phyloP scores from a whole-genome alignment of 306 rosid genomes.

The Chamaecrista fasciculata region DNA sequence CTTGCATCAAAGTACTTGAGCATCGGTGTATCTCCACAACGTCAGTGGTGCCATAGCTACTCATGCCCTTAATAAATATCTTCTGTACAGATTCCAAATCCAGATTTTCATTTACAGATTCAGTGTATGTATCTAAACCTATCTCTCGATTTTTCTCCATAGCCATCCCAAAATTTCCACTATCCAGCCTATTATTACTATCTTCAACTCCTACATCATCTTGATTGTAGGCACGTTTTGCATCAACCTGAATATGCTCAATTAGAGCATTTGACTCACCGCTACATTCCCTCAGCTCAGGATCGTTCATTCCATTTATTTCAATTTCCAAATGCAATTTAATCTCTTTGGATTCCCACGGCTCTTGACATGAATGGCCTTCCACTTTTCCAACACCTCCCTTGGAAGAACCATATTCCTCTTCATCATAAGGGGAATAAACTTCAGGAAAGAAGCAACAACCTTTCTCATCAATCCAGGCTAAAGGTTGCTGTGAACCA shows the following conservation, averaged over 20 bases:
- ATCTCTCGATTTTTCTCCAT: conserved; percentile 17
- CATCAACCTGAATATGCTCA: conserved; percentile 33
- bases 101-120: conserved; percentile 36
- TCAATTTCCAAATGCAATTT: conserved; percentile 62
- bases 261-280: conserved; percentile 51
- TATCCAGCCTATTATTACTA: conserved; percentile 36
- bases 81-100: conserved; percentile 54
- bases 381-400: conserved; percentile 15
- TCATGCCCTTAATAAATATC: conserved; percentile 58
- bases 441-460: conserved; percentile 70
- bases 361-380: conserved; percentile 30
- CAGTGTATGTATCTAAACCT: conserved; percentile 33
- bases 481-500: conserved; percentile 53
- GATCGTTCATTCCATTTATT: conserved; percentile 40
- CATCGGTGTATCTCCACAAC: conserved; percentile 50
- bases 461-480: conserved; percentile 72
- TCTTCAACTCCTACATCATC: conserved; percentile 43
- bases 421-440: conserved; percentile 29
- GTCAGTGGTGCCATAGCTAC: conserved; percentile 35
- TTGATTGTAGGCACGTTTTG: conserved; percentile 26
- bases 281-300: conserved; percentile 46
- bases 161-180: conserved; percentile 29
- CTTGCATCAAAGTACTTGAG: conserved; percentile 41
- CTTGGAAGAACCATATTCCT: background rate
- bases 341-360: conserved; percentile 42